These are phyloP conservation scores for Pistacia atlantica DNA, from an alignment of 345 rosid species.

Conservation along the genomic window DNA sequence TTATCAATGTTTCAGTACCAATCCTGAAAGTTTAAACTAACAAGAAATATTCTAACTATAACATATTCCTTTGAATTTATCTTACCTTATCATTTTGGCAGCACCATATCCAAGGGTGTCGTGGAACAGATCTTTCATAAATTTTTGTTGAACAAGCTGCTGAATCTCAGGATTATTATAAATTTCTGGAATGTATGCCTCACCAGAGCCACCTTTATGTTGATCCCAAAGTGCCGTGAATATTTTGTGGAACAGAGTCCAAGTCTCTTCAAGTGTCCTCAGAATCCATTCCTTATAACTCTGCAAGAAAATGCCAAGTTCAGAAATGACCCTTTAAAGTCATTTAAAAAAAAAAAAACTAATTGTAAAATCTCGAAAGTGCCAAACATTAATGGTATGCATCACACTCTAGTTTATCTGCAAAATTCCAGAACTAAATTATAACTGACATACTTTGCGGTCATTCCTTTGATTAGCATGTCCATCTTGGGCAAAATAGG, in stretches of 20 bases:
- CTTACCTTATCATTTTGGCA: conserved; percentile 94
- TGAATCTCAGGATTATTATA: conserved; percentile 63
- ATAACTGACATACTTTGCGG: conserved; percentile 43
- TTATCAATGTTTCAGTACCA: not conserved
- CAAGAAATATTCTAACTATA: too few relatives aligned
- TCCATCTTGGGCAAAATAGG: conserved; percentile 90
- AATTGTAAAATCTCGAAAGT: not conserved
- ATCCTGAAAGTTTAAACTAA: too few relatives aligned
- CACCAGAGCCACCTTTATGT: conserved; percentile 75
- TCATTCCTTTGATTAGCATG: conserved; percentile 66
- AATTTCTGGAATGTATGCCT: conserved; percentile 79
- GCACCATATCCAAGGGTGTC: conserved; percentile 91
- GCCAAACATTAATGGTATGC: not conserved
- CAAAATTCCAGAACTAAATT: too few relatives aligned
- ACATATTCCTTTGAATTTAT: too few relatives aligned
- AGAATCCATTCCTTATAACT: conserved; percentile 73
- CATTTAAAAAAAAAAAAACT: too few relatives aligned
- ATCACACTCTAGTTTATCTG: too few relatives aligned
- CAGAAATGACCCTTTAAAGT: too few relatives aligned
- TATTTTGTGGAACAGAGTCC: conserved; percentile 66
- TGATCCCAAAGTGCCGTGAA: conserved; percentile 71
- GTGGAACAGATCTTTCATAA: conserved; percentile 67
- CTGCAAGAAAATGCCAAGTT: conserved; percentile 35
- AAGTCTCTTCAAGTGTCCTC: conserved; percentile 68
- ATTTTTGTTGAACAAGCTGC: conserved; percentile 62